Evolutionary conservation across 768 basidiomycete genomes (phyloP).

Genomic region (Amanita pseudoporphyria): DNA sequence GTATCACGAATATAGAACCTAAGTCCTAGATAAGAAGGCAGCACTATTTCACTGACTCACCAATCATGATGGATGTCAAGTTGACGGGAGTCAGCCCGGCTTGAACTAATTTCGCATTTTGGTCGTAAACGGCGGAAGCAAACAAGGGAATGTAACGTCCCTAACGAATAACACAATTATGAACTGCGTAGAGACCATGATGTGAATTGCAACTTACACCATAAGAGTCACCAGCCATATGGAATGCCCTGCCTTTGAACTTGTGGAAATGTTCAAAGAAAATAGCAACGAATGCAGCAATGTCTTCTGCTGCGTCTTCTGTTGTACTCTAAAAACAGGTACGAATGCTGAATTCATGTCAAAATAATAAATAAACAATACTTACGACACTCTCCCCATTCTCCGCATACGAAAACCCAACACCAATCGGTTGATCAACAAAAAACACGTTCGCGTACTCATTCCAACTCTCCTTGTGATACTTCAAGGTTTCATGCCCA

Average conservation of each 20-base stretch:
- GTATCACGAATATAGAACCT: too few species aligned
- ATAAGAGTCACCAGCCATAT: constrained; percentile 70
- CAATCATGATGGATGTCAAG: constrained; percentile 65
- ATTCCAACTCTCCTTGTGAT: constrained; percentile 60
- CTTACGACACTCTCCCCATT: constrained; percentile 50
- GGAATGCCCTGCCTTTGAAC: constrained; percentile 59
- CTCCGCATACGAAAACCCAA: constrained; percentile 57
- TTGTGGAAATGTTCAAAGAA: constrained; percentile 68
- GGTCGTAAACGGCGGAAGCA: constrained; percentile 68
- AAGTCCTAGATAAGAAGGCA: too few species aligned
- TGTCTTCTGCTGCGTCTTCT: constrained; percentile 59
- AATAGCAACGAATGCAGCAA: constrained; percentile 60
- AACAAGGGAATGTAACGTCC: constrained; percentile 68
- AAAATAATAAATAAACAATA: not conserved
- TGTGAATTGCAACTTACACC: constrained; percentile 34
- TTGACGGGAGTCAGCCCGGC: constrained; percentile 53
- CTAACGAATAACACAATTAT: constrained; percentile 19
- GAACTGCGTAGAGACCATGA: not conserved
- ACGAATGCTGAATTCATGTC: not conserved
- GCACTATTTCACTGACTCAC: constrained; percentile 21
- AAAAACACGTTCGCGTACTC: constrained; percentile 55
- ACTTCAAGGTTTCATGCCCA: constrained; percentile 27
- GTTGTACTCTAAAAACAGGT: constrained; percentile 38
- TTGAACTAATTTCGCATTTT: constrained; percentile 45
- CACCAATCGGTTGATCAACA: constrained; percentile 53